Evolutionary conservation across 495 filamentous ascomycete species (phyloP), one percentile per base, ranked within the genome.

Genomic region (Penicillium paxilli): DNA sequence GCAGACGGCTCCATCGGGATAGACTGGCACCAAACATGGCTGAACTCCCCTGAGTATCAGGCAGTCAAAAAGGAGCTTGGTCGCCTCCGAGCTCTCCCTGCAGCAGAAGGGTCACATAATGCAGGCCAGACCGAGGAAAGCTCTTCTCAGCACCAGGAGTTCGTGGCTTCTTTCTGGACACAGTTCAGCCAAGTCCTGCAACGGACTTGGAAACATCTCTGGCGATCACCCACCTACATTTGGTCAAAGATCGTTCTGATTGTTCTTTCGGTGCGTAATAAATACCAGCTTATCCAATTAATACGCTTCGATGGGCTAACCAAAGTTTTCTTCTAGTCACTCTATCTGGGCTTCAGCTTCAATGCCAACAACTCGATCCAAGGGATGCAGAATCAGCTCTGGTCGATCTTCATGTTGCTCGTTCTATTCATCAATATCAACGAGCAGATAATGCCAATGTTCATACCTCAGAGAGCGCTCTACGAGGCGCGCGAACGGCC

Each of bases 1-100:
- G n/a, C 11, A 14, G 11, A 32, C n/a, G 30, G 30, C 11, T 12
- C 1, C 30, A 32, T 12, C n/a, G 30, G 30, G n/a, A 10, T 47
- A 88, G 88, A 47, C 86, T 87, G 26, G 88, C 89, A 0, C 88
- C 88, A 84, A 45, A 68, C 80, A 8, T 93, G 89, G 89, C 80
- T 81, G 24, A 71, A 83, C 30, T 85, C 80, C 57, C 65, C 77
- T 23, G 89, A 93, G 69, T 82, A 82, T 59, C 63, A 65, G 23
- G 74, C 69, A 1, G 78, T 88, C 28, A 80, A 85, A 48, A 67
- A 67, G 6, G 83, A 90, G 63, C 73, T 92, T 22, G 76, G 77
- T 32, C 62, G 74, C 20, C 77, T 91, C 38, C 81, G 83, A 63
- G 60, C 63, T 17, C 63, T 79, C 3, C 67, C 49, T 55, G 16